Base-by-base conservation (phyloP, 768 basidiomycete genomes). In the Hericium coralloides region DNA sequence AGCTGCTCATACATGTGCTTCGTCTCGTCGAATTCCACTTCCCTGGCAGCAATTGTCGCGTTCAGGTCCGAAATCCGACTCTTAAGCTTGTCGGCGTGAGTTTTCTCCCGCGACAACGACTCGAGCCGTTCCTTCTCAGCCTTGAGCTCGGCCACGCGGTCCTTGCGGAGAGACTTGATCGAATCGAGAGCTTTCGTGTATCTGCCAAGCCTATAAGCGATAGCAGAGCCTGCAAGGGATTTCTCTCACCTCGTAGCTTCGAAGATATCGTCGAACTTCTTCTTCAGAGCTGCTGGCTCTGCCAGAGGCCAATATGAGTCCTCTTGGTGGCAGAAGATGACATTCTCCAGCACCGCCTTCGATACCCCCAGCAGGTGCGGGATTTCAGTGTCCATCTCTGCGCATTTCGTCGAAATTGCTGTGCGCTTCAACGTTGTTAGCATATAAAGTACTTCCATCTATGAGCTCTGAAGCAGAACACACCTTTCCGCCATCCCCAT, bases 181-280 rank as follows among this genome's bases (percentile, higher is more conserved):
- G 87, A 84, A 58, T 97, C 92, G 1, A 99, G 78, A 0, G 95
- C 97, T 66, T 98, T 98, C 0, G 95, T 98, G 70, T 98, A 99
- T 65, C 95, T 97, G 57, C 0, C 31, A 23, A 31, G 50, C 49
- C 17, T 52, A 54, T 54, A 59, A 49, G 53, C 26, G 12, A 45
- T n/a, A 45, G 8, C n/a, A 31, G 23, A n/a, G 14, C 45, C 17
- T 36, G 37, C 22, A 52, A 48, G 8, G 18, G 22, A 49, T 6
- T 23, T 4, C 1, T 66, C 75, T 36, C 52, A 90, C 93, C 89
- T 88, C 18, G 95, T 98, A 3, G 97, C 97, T 70, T 99, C 97
- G 65, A 99, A 98, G 56, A 99, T 99, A 65, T 99, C 97, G 65
- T 99, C 97, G 59, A 99, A 99, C 69, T 98, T 98, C 79, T 98